phyloP scores from a whole-genome alignment of 1,284 basidiomycete species.

The Laetiporus sulphureus region DNA sequence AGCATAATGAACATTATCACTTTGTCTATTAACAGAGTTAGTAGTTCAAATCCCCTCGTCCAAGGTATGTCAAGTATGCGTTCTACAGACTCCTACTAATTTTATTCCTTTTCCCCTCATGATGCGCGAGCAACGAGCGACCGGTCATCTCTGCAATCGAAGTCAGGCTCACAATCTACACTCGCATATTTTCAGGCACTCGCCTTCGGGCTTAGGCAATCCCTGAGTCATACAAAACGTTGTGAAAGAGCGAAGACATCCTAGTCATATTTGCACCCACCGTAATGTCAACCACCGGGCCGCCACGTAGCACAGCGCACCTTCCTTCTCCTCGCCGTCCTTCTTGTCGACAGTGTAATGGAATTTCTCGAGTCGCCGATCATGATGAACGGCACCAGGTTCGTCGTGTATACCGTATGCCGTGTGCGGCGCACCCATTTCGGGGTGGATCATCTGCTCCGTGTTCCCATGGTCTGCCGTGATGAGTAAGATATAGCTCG shows the following conservation, averaged over 20 bases:
- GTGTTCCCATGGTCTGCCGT: constrained; percentile 94
- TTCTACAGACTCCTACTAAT: too few relatives aligned
- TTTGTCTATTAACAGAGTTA: too few relatives aligned
- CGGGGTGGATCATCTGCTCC: constrained; percentile 83
- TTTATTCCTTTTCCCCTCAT: neutral
- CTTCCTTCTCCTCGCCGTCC: constrained; percentile 52
- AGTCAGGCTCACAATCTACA: constrained; percentile 1
- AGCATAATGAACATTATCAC: too few relatives aligned
- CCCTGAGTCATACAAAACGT: too few relatives aligned
- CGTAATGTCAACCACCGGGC: constrained; percentile 76
- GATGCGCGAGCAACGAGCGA: constrained; percentile 38
- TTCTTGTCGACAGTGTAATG: constrained; percentile 43
- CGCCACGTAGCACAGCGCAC: constrained; percentile 83
- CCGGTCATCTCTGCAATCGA: constrained; percentile 47
- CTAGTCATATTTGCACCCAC: constrained; percentile 33
- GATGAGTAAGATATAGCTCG: constrained; percentile 79
- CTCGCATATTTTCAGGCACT: constrained; percentile 14
- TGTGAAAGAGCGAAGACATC: too few relatives aligned
- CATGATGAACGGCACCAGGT: constrained; percentile 79
- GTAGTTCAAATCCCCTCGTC: too few relatives aligned
- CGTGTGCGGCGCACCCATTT: constrained; percentile 81
- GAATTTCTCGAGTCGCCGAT: constrained; percentile 46
- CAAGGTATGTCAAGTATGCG: too few relatives aligned
- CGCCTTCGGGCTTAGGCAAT: too few relatives aligned
- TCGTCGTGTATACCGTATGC: constrained; percentile 83